Conservation (phyloP, 1,284 basidiomycete species). For the Malassezia brasiliensis region DNA sequence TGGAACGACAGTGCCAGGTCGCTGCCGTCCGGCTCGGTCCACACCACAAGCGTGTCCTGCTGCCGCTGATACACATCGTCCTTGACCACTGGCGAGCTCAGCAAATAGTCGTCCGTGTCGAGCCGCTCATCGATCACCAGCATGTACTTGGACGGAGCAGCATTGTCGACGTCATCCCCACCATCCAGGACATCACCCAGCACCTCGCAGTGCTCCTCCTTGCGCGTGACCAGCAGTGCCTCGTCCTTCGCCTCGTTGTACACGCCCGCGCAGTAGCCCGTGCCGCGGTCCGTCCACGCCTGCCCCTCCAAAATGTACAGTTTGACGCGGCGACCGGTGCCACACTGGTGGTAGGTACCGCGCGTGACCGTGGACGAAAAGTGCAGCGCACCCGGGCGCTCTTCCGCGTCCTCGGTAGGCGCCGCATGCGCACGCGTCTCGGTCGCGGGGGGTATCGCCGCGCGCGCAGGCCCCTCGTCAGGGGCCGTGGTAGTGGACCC, state of each 20-base stretch:
- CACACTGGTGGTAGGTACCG: slow-evolving; percentile 44
- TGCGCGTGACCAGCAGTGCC: slow-evolving; percentile 40
- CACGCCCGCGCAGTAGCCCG: slow-evolving; percentile 46
- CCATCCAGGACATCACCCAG: slow-evolving; percentile 35
- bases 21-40: slow-evolving; percentile 88
- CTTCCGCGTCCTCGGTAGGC: no score
- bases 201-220: slow-evolving; percentile 37
- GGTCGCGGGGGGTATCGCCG: no score
- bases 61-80: slow-evolving; percentile 48
- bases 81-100: slow-evolving; percentile 38
- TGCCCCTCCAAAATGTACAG: slow-evolving; percentile 44
- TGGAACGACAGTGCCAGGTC: slow-evolving; percentile 97
- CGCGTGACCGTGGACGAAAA: slow-evolving; percentile 36
- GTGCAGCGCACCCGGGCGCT: not conserved
- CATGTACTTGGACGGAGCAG: slow-evolving; percentile 26
- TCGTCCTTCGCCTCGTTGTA: slow-evolving; percentile 44
- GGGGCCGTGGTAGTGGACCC: no score
- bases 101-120: slow-evolving; percentile 39
- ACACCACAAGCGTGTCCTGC: slow-evolving; percentile 86
- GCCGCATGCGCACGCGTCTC: no score
- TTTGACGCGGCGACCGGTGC: slow-evolving; percentile 44
- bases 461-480: not conserved
- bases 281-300: slow-evolving; percentile 43
- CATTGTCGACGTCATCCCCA: slow-evolving; percentile 30
- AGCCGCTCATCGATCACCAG: slow-evolving; percentile 41